phyloP scores from a whole-genome alignment of 1,284 basidiomycete species.

The Boletus semigastroideus region DNA sequence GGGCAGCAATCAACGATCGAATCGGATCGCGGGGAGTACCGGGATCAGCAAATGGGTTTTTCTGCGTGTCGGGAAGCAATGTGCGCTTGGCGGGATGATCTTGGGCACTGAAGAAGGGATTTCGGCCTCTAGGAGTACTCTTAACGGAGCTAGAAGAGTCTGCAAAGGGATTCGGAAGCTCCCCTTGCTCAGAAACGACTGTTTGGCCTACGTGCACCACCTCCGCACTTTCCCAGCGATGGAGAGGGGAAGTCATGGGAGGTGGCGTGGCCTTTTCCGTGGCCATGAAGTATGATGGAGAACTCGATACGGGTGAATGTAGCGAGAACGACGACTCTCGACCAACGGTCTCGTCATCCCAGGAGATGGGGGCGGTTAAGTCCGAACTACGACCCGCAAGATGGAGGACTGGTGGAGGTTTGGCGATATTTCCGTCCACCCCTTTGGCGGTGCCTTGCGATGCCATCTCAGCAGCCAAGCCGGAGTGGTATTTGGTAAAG shows the following conservation, averaged over 20 bases:
- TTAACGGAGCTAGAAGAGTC: conserved; percentile 31
- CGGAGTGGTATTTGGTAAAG: conserved; percentile 42
- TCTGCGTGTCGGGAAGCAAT: conserved; percentile 29
- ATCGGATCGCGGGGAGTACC: conserved; percentile 28
- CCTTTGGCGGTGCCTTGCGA: conserved; percentile 26
- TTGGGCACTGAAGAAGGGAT: conserved; percentile 66
- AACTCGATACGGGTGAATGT: conserved; percentile 36
- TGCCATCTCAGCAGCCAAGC: conserved; percentile 53
- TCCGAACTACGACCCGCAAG: conserved; percentile 39
- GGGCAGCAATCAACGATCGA: conserved; percentile 61
- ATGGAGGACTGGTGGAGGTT: conserved; percentile 37
- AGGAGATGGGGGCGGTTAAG: conserved; percentile 41
- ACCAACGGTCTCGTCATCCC: conserved; percentile 52
- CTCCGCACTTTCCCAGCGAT: conserved; percentile 72
- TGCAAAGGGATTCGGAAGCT: conserved; percentile 42
- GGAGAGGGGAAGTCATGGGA: conserved; percentile 46
- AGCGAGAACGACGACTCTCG: conserved; percentile 53
- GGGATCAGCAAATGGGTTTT: conserved; percentile 39
- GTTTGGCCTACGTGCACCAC: conserved; percentile 49
- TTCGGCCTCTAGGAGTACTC: conserved; percentile 42
- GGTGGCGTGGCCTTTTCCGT: conserved; percentile 61
- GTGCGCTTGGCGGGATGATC: conserved; percentile 27
- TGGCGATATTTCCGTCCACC: conserved; percentile 9
- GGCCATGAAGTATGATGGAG: conserved; percentile 52
- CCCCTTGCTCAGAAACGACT: conserved; percentile 19